Percentiles rank a stretch among this genome's conserved stretches.
Evolutionary conservation across 768 basidiomycete species (phyloP).

Genomic region (Leccinum truebloodii): DNA sequence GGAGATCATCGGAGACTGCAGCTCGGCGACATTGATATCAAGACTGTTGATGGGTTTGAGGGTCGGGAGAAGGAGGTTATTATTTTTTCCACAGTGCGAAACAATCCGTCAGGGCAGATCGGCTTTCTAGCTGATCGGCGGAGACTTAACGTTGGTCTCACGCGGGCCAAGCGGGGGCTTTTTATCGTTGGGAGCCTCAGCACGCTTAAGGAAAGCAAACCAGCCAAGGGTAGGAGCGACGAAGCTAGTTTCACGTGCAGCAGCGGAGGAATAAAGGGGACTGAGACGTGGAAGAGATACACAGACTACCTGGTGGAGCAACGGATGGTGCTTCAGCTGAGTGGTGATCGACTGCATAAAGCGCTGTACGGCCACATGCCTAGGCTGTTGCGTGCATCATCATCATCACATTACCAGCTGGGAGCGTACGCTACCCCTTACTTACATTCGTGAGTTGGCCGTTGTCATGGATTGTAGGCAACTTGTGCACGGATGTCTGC

Average conservation of each 20-base stretch:
- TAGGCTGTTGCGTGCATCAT: constrained; percentile 5
- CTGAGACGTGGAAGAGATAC: constrained; percentile 62
- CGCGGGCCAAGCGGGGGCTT: constrained; percentile 82
- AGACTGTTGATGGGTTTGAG: constrained; percentile 94
- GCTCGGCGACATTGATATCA: constrained; percentile 72
- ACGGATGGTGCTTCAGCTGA: constrained; percentile 52
- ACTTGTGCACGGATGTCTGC: constrained; percentile 5
- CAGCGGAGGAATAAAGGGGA: constrained; percentile 40
- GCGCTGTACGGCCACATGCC: constrained; percentile 31
- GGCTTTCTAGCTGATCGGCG: constrained; percentile 89
- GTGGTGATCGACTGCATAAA: constrained; percentile 42
- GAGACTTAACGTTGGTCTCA: constrained; percentile 88
- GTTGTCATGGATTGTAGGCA: neutral
- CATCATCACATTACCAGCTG: constrained; percentile 7
- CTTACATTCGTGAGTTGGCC: constrained; percentile 12
- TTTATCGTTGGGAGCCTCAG: constrained; percentile 75
- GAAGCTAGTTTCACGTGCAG: constrained; percentile 13
- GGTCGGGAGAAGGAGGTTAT: constrained; percentile 93
- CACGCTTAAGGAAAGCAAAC: constrained; percentile 57
- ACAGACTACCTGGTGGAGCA: constrained; percentile 53
- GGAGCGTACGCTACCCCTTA: constrained; percentile 7
- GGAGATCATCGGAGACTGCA: constrained; percentile 69
- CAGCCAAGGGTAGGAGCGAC: constrained; percentile 23
- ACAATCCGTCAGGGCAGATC: constrained; percentile 74
- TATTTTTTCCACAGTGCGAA: constrained; percentile 88